phyloP scores from a whole-genome alignment of 108 stramenopile genomes.

The Conticribra weissflogii region DNA sequence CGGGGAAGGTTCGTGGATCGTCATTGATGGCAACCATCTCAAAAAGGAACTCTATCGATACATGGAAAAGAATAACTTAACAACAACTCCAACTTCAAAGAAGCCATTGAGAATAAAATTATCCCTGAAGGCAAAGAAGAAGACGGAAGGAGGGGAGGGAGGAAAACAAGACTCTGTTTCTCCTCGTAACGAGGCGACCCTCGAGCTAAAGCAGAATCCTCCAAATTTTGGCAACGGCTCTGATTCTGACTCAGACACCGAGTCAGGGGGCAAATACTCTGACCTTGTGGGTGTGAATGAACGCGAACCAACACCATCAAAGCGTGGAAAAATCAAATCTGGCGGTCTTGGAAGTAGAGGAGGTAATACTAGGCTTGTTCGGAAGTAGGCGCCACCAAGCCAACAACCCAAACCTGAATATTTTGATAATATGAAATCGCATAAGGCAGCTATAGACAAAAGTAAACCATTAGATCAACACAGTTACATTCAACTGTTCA shows the following conservation, averaged over 20 bases:
- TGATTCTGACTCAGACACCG: conserved; percentile 12
- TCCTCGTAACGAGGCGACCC: too few species aligned
- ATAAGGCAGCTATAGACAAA: too few species aligned
- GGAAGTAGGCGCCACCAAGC: neutral
- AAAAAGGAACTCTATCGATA: conserved; percentile 79
- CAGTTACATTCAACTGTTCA: too few species aligned
- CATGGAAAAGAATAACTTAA: conserved; percentile 69
- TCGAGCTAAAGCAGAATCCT: too few species aligned
- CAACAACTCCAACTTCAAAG: conserved; percentile 8
- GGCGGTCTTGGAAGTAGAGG: conserved; percentile 4
- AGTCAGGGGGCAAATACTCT: conserved; percentile 7
- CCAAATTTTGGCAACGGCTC: neutral
- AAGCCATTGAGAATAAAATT: conserved; percentile 45
- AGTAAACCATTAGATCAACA: too few species aligned
- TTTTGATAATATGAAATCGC: too few species aligned
- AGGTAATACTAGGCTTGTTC: conserved; percentile 7
- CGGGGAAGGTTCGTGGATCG: conserved; percentile 86
- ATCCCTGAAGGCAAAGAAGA: conserved; percentile 29
- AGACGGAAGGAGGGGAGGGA: conserved; percentile 2
- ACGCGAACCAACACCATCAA: conserved; percentile 6
- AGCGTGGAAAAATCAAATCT: conserved; percentile 8
- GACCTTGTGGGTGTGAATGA: conserved; percentile 7
- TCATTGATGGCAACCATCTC: conserved; percentile 63
- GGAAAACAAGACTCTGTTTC: too few species aligned
- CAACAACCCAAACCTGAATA: too few species aligned